Evolutionary conservation across 1,284 basidiomycete species (phyloP).

Genomic region (Apiotrichum domesticum): DNA sequence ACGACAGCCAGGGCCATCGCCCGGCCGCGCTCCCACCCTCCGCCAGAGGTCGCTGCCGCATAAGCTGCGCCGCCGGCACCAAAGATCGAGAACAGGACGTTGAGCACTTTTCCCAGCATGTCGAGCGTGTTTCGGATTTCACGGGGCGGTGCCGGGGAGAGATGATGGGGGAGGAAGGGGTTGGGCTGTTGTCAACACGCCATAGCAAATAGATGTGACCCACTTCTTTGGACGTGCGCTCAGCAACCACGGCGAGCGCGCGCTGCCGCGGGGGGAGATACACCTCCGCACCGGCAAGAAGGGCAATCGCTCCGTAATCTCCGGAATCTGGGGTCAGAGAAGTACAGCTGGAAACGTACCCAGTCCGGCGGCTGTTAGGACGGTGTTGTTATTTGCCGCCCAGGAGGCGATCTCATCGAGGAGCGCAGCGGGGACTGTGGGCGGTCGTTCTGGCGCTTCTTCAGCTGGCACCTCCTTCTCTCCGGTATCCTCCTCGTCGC

Average conservation of each 20-base stretch:
- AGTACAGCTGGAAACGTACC: conserved; percentile 9
- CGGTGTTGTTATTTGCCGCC: conserved; percentile 2
- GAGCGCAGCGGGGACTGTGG: conserved; percentile 16
- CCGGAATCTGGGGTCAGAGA: conserved; percentile 20
- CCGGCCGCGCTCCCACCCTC: conserved; percentile 28
- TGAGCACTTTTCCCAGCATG: conserved; percentile 32
- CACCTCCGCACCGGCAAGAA: conserved; percentile 36
- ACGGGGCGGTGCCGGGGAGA: conserved; percentile 26
- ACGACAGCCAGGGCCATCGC: conserved; percentile 30
- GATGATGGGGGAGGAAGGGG: conserved; percentile 35
- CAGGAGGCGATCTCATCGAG: conserved; percentile 19
- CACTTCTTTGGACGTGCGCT: neutral
- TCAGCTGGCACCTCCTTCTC: conserved; percentile 4
- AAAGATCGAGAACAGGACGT: conserved; percentile 40
- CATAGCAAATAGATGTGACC: too few species aligned
- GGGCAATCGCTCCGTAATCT: conserved; percentile 27
- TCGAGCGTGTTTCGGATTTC: conserved; percentile 30
- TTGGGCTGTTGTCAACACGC: conserved; percentile 20
- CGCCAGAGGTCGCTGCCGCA: conserved; percentile 27
- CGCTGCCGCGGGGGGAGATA: conserved; percentile 31
- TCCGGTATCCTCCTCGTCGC: neutral
- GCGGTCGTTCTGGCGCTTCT: neutral
- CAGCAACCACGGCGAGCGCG: conserved; percentile 9
- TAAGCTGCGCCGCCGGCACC: conserved; percentile 36
- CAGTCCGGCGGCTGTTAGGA: conserved; percentile 8